A percentile compares a stretch with the other conserved stretches of the same genome.
Conservation (phyloP, 139 green algal species). For the Coelastrella sp. region DNA sequence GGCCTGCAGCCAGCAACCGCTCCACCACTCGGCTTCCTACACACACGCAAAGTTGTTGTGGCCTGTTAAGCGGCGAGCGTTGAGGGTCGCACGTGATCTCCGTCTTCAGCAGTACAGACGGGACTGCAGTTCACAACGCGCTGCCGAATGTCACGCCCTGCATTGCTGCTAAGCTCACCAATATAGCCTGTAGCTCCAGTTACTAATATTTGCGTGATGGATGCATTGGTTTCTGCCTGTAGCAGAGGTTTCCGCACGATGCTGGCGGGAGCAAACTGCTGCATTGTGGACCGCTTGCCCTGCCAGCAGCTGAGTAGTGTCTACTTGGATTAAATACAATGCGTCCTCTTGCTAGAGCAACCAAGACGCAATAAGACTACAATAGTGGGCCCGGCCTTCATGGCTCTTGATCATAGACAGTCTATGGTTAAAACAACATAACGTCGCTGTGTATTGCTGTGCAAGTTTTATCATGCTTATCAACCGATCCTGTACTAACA, state of each 20-base stretch:
- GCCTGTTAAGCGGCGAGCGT: neutral
- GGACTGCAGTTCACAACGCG: neutral
- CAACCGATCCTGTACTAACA: too few species aligned
- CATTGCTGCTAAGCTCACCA: neutral
- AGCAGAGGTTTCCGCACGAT: constrained; percentile 27
- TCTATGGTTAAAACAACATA: too few species aligned
- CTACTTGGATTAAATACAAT: neutral
- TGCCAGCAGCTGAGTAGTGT: neutral
- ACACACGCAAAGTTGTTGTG: neutral
- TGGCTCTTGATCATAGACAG: too few species aligned
- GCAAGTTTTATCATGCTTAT: too few species aligned
- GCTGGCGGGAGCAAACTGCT: constrained; percentile 19
- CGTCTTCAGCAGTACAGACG: neutral
- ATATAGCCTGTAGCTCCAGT: constrained; percentile 43
- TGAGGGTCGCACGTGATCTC: neutral
- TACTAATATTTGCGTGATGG: neutral
- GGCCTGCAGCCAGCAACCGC: constrained; percentile 23
- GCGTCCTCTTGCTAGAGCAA: neutral
- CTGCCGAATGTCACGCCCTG: neutral
- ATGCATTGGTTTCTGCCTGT: neutral
- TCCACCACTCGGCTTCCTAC: constrained; percentile 38
- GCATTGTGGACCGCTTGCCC: neutral
- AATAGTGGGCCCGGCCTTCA: too few species aligned
- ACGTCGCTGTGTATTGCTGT: too few species aligned
- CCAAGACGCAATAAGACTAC: too few species aligned